Percentiles rank a stretch among this genome's conserved stretches.
phyloP scores from a whole-genome alignment of 345 rosid species.

The Gossypium stocksii region DNA sequence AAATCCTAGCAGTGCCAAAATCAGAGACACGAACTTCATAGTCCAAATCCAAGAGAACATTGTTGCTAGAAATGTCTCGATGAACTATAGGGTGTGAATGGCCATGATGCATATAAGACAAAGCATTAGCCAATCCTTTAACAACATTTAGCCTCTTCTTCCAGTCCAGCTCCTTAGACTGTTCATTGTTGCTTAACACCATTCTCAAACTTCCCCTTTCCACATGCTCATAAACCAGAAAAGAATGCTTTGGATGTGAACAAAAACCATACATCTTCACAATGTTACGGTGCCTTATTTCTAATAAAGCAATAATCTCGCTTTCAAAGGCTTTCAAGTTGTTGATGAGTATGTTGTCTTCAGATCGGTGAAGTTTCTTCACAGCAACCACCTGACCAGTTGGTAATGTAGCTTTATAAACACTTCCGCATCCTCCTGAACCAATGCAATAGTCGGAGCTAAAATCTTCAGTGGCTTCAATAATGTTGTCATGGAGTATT shows the following conservation, averaged over 20 bases:
- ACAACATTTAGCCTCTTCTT: neutral
- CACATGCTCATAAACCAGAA: neutral
- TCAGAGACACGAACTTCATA: constrained; percentile 3
- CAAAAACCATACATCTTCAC: no score
- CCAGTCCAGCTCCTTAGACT: neutral
- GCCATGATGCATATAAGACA: constrained; percentile 4
- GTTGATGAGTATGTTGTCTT: neutral
- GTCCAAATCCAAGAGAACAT: neutral
- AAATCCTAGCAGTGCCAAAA: constrained; percentile 10
- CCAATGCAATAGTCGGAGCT: neutral
- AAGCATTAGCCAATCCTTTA: no score
- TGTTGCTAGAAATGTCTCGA: constrained; percentile 8
- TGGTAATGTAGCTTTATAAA: no score
- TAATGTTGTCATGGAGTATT: constrained; percentile 2
- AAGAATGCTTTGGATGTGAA: no score
- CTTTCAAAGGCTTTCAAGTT: neutral
- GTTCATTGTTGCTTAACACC: neutral
- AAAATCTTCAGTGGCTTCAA: constrained; percentile 11
- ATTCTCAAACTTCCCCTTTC: constrained; percentile 14
- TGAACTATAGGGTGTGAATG: neutral
- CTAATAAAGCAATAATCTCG: no score
- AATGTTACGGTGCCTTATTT: no score
- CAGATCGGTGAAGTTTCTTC: neutral
- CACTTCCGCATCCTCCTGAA: no score
- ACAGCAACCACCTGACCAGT: no score